Conservation (phyloP, 768 basidiomycete species). For the Panellus pusillus region DNA sequence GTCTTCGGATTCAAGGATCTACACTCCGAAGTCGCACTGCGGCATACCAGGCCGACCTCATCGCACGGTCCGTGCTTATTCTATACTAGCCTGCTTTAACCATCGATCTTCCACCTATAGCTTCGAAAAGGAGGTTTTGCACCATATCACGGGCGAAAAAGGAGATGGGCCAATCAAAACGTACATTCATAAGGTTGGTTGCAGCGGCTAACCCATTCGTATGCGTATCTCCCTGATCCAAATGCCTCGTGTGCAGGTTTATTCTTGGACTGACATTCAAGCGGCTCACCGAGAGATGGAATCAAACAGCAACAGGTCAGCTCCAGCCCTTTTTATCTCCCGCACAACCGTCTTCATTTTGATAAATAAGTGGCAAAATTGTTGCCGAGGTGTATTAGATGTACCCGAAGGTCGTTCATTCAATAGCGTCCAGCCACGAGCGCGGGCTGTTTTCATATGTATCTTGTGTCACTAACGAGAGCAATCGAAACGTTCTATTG, state of each 20-base stretch:
- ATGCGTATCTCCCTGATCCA: neutral
- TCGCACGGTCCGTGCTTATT: slow-evolving; percentile 45
- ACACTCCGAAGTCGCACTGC: slow-evolving; percentile 75
- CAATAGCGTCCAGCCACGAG: no score
- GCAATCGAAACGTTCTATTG: no score
- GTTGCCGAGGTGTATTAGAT: slow-evolving; percentile 36
- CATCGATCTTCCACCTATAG: slow-evolving; percentile 27
- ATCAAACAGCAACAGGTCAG: slow-evolving; percentile 54
- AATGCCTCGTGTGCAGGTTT: slow-evolving; percentile 50
- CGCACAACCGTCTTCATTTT: slow-evolving; percentile 6
- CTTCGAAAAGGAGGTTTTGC: slow-evolving; percentile 56
- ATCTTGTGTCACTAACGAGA: no score
- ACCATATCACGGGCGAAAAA: slow-evolving; percentile 55
- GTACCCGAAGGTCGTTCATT: no score
- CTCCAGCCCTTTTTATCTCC: slow-evolving; percentile 8
- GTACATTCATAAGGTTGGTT: slow-evolving; percentile 72
- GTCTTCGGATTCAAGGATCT: slow-evolving; percentile 85
- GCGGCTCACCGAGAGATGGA: slow-evolving; percentile 86
- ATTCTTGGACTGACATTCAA: slow-evolving; percentile 76
- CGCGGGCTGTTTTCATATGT: no score
- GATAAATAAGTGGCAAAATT: slow-evolving; percentile 44
- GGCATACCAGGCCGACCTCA: slow-evolving; percentile 77
- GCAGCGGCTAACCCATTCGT: slow-evolving; percentile 19
- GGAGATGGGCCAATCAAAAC: slow-evolving; percentile 65
- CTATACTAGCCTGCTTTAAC: neutral